phyloP scores from a whole-genome alignment of 805 yeast genomes.

The Naumovozyma baii region DNA sequence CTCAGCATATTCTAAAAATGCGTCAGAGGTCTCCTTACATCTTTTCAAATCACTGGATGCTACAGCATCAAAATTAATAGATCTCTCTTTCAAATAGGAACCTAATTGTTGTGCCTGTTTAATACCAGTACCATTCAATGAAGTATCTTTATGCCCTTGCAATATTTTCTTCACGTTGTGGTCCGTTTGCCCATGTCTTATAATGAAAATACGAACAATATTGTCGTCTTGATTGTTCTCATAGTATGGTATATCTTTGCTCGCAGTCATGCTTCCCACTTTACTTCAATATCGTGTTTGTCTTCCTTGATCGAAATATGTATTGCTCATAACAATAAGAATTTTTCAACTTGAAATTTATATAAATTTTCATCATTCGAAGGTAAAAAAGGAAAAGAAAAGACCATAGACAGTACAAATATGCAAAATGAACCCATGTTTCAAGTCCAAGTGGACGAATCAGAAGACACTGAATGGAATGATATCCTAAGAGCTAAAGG shows the following conservation, averaged over 20 bases:
- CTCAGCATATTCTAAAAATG: slow-evolving; percentile 29
- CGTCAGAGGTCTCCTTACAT: slow-evolving; percentile 49
- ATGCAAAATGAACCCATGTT: slow-evolving; percentile 45
- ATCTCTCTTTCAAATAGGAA: slow-evolving; percentile 25
- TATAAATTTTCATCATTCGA: too few relatives aligned
- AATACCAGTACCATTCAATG: slow-evolving; percentile 51
- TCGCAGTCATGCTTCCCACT: not conserved
- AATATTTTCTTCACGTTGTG: slow-evolving; percentile 58
- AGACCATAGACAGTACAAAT: too few relatives aligned
- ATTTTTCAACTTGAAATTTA: too few relatives aligned
- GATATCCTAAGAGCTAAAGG: slow-evolving; percentile 87
- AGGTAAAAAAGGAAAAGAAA: too few relatives aligned
- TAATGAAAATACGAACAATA: slow-evolving; percentile 44
- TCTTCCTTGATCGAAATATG: too few relatives aligned
- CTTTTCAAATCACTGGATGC: slow-evolving; percentile 39
- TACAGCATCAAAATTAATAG: slow-evolving; percentile 28
- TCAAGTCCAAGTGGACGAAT: slow-evolving; percentile 84
- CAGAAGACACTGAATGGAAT: slow-evolving; percentile 98
- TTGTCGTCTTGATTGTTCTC: slow-evolving; percentile 29
- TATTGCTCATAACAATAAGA: too few relatives aligned
- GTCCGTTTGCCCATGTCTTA: slow-evolving; percentile 81
- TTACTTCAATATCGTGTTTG: too few relatives aligned
- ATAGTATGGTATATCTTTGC: slow-evolving; percentile 7
- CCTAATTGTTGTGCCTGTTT: slow-evolving; percentile 54
- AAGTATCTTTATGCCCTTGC: slow-evolving; percentile 69